These are phyloP conservation scores for Torulaspora pretoriensis DNA, from an alignment of 1,139 yeast genomes.

Conservation along the genomic window DNA sequence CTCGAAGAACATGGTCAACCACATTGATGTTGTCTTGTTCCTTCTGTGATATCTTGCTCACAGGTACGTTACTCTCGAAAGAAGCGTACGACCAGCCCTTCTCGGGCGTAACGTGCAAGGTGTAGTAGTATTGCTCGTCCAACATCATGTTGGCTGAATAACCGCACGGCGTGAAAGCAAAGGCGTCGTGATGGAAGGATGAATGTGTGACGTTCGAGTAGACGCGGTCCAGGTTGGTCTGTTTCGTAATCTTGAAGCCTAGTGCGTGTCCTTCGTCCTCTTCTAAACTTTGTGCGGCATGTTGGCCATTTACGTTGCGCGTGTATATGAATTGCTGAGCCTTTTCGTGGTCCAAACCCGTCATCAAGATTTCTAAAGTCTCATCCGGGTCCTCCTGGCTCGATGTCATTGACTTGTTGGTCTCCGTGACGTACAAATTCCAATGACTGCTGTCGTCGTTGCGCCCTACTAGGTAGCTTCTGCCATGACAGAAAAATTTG, in stretches of 20 bases:
- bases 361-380: conserved; percentile 89
- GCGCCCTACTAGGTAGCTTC: conserved; percentile 78
- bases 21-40: conserved; percentile 45
- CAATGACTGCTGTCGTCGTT: conserved; percentile 73
- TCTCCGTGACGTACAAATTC: conserved; percentile 74
- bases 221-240: conserved; percentile 57
- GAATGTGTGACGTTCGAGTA: conserved; percentile 40
- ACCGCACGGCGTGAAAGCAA: conserved; percentile 95
- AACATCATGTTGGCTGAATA: conserved; percentile 82
- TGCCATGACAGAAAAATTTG: conserved; percentile 55
- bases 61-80: conserved; percentile 77
- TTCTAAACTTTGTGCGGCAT: conserved; percentile 39
- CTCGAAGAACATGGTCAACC: conserved; percentile 51
- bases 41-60: conserved; percentile 37
- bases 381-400: conserved; percentile 47
- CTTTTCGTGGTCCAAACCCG: conserved; percentile 60
- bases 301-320: conserved; percentile 45
- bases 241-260: conserved; percentile 63
- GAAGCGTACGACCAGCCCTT: conserved; percentile 93
- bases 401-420: conserved; percentile 21
- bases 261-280: conserved; percentile 75
- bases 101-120: conserved; percentile 94
- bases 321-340: conserved; percentile 61
- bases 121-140: conserved; percentile 65
- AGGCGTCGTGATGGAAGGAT: conserved; percentile 66